These are phyloP conservation scores for Eimeria tenella DNA, from an alignment of 169 alveolate genomes.

Conservation along the genomic window DNA sequence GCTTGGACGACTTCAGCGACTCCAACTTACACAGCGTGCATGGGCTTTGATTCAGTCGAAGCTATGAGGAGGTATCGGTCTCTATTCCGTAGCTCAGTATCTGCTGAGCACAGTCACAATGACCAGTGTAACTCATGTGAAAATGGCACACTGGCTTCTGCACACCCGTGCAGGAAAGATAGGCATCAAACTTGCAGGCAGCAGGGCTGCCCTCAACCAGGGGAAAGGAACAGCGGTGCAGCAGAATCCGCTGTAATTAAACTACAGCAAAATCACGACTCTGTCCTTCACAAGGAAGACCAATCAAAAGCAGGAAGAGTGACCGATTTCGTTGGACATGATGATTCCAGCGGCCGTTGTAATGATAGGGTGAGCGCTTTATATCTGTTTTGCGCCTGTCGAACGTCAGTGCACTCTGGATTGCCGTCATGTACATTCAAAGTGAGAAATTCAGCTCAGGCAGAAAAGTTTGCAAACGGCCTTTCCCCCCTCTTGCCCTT, in stretches of 20 bases:
- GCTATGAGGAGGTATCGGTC: not conserved
- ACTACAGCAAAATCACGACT: not conserved
- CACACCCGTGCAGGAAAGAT: not conserved
- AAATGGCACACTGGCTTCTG: not conserved
- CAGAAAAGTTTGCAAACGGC: too few relatives aligned
- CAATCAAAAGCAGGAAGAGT: too few relatives aligned
- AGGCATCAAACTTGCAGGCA: not conserved
- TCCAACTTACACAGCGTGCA: not conserved
- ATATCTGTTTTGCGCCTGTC: too few relatives aligned
- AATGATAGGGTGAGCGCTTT: too few relatives aligned
- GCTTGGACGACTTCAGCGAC: not conserved
- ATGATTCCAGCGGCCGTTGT: too few relatives aligned
- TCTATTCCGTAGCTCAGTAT: constrained; percentile 16
- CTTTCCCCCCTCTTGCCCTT: too few relatives aligned
- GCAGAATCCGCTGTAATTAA: not conserved
- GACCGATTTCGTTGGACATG: too few relatives aligned
- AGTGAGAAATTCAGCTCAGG: too few relatives aligned
- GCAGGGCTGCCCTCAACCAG: constrained; percentile 7
- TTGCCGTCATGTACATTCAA: too few relatives aligned
- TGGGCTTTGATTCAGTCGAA: constrained; percentile 17
- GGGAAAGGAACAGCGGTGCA: constrained; percentile 3
- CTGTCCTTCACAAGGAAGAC: too few relatives aligned
- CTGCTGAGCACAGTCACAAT: constrained; percentile 19
- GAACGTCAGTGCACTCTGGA: too few relatives aligned
- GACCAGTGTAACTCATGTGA: not conserved